Evolutionary conservation across 352 stramenopile species (phyloP), one percentile per base, ranked within the genome.

Genomic region (Pythium utonaiense): DNA sequence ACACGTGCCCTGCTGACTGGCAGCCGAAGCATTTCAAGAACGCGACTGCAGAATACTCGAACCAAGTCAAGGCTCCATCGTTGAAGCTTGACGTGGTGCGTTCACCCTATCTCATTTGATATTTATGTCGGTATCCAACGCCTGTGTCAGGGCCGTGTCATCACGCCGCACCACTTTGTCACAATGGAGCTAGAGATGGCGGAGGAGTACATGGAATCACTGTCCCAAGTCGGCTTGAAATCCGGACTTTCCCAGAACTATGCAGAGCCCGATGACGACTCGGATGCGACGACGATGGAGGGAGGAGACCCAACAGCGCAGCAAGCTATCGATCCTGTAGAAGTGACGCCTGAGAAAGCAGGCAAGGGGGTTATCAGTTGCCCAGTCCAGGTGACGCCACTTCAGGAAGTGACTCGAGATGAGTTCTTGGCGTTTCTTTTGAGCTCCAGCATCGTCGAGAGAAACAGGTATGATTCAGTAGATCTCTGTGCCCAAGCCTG

Each of bases 1-100:
- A 66, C 16, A 56, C 21, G 8, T 75, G 69, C 19, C 72, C 72
- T 16, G 17, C 47, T 24, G 60, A 53, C 25, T 80, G 72, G 72
- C 65, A 75, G 24, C 69, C 69, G n/a, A 66, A 74, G 34, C 67
- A 73, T 54, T 80, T 80, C 49, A 49, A 66, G 31, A 41, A 34
- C 8, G 30, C 53, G 13, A 24, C 61, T 4, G 14, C 21, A 10
- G 53, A 66, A 14, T 68, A 69, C 31, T 25, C 41, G n/a, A 60
- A 64, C 12, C 48, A 60, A 24, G 57, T 73, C 31, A 49, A 47
- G 21, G 41, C 41, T 24, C 48, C 57, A 4, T 71, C 69, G 0
- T 48, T 77, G n/a, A 75, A 66, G 40, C n/a, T 80, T 17, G 42
- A 67, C 16, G 56, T 76, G 34, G 67, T 76, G 59, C 14, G 53